Base-by-base conservation (phyloP, 768 basidiomycete species). In the Collybiopsis confluens region DNA sequence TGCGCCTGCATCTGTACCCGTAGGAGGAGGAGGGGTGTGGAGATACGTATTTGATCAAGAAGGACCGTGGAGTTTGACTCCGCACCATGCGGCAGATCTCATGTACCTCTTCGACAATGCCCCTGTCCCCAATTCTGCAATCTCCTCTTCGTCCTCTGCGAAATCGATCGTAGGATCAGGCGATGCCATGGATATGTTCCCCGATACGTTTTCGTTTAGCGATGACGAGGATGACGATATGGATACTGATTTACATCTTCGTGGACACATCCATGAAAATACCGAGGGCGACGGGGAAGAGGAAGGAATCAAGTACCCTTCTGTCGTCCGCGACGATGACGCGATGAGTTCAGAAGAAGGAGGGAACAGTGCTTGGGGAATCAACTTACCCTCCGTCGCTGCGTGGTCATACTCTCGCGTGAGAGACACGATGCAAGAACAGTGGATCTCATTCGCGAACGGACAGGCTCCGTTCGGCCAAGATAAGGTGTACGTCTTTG, bases 41-140 rank as follows among this genome's bases (percentile, higher is more conserved):
- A 77, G 89, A 54, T 91, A 88, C 60, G 81, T 88, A 16, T 91
- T 91, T 63, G 89, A 91, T 67, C 89, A 91, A 69, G 89, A 88
- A 60, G 80, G 85, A 1, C 85, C 88, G 8, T 71, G 76, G 21
- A 74, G 81, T 44, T 81, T 81, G 13, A 65, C 80, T 18, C 81
- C 87, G 2, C 88, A 88, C 62, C 85, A 90, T 62, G 82, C 78
- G 1, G 81, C 82, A 1, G 89, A 90, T 64, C 68, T 91, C 41
- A 75, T 88, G 54, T 91, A 90, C 65, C 76, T 91, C 46, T 91
- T 90, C 67, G 88, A 88, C 69, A 90, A 82, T 57, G 77, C 84
- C 27, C 82, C 85, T 7, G 70, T 83, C 1, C 81, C 82, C 18
- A 66, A 73, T 10, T 64, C 67, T 26, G 59, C n/a, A n/a, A n/a